Evolutionary conservation across 208 protist species (phyloP).

Genomic region (Leishmania tropica): DNA sequence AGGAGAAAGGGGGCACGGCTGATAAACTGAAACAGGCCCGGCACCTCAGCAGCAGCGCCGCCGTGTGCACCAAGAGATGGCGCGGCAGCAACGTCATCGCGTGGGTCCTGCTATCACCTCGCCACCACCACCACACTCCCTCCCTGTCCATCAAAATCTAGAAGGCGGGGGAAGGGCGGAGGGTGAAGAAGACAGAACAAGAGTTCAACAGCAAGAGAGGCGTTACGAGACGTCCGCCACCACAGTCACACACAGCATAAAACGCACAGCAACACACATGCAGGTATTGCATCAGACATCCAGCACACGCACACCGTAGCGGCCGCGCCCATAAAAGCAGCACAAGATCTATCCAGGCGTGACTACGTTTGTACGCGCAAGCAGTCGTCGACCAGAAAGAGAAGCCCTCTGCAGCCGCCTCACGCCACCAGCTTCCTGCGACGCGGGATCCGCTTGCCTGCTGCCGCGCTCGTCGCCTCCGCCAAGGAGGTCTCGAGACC

Average conservation of each 20-base stretch:
- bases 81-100: background rate
- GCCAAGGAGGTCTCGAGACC: conserved; percentile 44
- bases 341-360: background rate
- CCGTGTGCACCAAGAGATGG: background rate
- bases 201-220: background rate
- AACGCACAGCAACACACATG: background rate
- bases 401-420: background rate
- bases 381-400: background rate
- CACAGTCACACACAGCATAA: background rate
- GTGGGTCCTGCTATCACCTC: background rate
- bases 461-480: conserved; percentile 5
- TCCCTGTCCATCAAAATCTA: background rate
- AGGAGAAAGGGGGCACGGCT: background rate
- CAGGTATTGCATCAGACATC: background rate
- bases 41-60: background rate
- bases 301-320: background rate
- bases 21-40: background rate
- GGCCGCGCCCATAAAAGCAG: background rate
- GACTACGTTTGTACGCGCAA: background rate
- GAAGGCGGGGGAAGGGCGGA: background rate
- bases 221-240: background rate
- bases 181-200: background rate
- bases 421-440: conserved; percentile 55
- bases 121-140: background rate
- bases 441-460: conserved; percentile 40